phyloP scores from a whole-genome alignment of 2,329 filamentous ascomycete genomes.

The Pseudogymnoascus sp. region DNA sequence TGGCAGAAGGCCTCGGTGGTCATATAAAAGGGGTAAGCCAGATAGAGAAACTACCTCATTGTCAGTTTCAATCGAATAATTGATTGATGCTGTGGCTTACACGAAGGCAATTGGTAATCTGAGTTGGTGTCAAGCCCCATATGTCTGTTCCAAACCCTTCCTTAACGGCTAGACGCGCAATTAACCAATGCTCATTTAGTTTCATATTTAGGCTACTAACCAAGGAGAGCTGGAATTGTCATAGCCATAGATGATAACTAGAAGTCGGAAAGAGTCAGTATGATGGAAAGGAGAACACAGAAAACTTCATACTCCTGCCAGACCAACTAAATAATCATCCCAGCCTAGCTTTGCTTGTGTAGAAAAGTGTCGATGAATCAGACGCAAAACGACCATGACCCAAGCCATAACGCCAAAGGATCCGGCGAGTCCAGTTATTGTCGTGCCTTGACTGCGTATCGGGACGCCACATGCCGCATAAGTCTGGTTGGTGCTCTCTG shows the following conservation, averaged over 20 bases:
- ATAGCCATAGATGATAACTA: slow-evolving; percentile 24
- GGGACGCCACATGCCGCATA: slow-evolving; percentile 27
- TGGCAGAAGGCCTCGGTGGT: slow-evolving; percentile 25
- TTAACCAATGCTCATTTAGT: slow-evolving; percentile 9
- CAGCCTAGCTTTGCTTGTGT: slow-evolving; percentile 23
- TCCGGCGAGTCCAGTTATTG: slow-evolving; percentile 21
- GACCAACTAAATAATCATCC: slow-evolving; percentile 27
- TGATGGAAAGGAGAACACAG: not conserved
- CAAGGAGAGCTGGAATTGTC: slow-evolving; percentile 24
- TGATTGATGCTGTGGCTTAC: slow-evolving; percentile 13
- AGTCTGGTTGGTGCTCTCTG: slow-evolving; percentile 13
- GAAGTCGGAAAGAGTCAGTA: slow-evolving; percentile 7
- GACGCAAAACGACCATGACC: slow-evolving; percentile 25
- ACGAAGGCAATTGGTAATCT: slow-evolving; percentile 26
- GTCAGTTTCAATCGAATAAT: slow-evolving; percentile 7
- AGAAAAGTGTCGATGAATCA: slow-evolving; percentile 24
- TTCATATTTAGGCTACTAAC: slow-evolving; percentile 3
- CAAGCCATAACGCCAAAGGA: slow-evolving; percentile 23
- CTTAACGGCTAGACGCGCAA: slow-evolving; percentile 16
- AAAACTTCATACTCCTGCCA: slow-evolving; percentile 23
- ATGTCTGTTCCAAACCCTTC: slow-evolving; percentile 28
- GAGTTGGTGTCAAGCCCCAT: slow-evolving; percentile 25
- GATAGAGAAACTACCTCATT: slow-evolving; percentile 22
- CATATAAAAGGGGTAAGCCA: slow-evolving; percentile 29
- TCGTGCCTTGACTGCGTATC: slow-evolving; percentile 19